Percentiles rank a stretch among this genome's conserved stretches.
Evolutionary conservation across 139 green algal genomes (phyloP).

Genomic region (Micractinium sp.): DNA sequence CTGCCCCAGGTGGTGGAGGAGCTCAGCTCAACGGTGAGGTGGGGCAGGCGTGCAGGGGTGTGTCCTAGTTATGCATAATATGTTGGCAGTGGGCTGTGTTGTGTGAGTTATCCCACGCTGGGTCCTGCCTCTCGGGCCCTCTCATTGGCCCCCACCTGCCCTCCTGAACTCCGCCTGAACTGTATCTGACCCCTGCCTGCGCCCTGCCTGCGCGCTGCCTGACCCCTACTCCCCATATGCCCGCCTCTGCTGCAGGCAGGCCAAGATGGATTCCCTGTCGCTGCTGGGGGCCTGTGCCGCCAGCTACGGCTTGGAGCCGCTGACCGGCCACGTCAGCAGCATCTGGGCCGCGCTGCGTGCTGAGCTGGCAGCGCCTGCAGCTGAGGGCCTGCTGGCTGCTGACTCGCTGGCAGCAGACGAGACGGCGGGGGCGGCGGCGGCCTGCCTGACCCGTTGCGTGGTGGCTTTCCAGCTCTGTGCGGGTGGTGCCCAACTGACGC

Average conservation of each 20-base stretch:
- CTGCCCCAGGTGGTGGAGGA: too few species aligned
- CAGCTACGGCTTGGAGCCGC: conserved; percentile 3
- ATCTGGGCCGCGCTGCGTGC: conserved; percentile 17
- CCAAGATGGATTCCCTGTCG: conserved; percentile 49
- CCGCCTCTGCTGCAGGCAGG: conserved; percentile 32
- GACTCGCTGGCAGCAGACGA: conserved; percentile 16
- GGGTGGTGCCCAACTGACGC: background rate
- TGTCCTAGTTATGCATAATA: too few species aligned
- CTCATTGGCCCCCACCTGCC: too few species aligned
- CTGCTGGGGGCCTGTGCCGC: conserved; percentile 24
- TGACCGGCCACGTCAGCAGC: conserved; percentile 5
- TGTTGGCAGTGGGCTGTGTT: too few species aligned
- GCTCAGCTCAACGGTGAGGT: conserved; percentile 28
- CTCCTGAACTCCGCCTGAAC: too few species aligned
- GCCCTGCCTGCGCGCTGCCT: too few species aligned
- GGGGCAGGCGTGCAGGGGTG: too few species aligned
- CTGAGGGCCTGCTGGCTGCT: conserved; percentile 19
- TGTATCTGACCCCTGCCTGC: too few species aligned
- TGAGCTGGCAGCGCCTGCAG: conserved; percentile 23
- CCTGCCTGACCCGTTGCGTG: conserved; percentile 18
- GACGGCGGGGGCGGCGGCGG: background rate
- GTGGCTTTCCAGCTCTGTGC: conserved; percentile 1
- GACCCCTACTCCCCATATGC: background rate
- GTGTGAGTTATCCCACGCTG: too few species aligned
- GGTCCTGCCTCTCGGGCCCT: too few species aligned